A percentile compares a stretch with the other conserved stretches of the same genome.
phyloP scores from a whole-genome alignment of 257 asterid genomes.

The Parsonsia alboflavescens region DNA sequence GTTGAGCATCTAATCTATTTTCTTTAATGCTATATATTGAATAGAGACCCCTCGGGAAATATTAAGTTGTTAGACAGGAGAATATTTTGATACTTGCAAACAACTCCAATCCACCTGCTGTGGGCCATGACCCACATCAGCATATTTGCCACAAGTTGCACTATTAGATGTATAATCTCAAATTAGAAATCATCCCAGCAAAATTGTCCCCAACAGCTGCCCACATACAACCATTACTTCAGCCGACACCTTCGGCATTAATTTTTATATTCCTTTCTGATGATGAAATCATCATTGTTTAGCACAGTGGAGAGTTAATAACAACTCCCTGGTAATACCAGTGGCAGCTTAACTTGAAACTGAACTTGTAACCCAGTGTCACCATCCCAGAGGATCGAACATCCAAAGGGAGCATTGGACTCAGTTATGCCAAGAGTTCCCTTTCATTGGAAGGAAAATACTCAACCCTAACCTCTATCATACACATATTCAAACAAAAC shows the following conservation, averaged over 20 bases:
- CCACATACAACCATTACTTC: not conserved
- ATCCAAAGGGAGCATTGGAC: not conserved
- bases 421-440: not conserved
- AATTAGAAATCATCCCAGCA: not conserved
- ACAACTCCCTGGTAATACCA: not conserved
- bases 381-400: not conserved
- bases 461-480: not conserved
- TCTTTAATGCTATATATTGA: not conserved
- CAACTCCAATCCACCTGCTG: not conserved
- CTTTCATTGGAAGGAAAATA: not conserved
- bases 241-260: not conserved
- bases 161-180: not conserved
- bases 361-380: not conserved
- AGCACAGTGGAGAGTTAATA: not conserved
- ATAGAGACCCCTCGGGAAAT: not conserved
- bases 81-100: not conserved
- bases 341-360: not conserved
- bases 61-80: not conserved
- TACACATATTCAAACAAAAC: not conserved
- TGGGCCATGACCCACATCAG: not conserved
- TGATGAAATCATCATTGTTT: not conserved
- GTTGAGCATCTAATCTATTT: not conserved
- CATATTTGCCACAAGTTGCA: not conserved
- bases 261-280: not conserved
- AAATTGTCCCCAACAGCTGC: no score